These are phyloP conservation scores for Gastroboletus turbinatus DNA, from an alignment of 1,284 basidiomycete genomes.

Conservation along the genomic window DNA sequence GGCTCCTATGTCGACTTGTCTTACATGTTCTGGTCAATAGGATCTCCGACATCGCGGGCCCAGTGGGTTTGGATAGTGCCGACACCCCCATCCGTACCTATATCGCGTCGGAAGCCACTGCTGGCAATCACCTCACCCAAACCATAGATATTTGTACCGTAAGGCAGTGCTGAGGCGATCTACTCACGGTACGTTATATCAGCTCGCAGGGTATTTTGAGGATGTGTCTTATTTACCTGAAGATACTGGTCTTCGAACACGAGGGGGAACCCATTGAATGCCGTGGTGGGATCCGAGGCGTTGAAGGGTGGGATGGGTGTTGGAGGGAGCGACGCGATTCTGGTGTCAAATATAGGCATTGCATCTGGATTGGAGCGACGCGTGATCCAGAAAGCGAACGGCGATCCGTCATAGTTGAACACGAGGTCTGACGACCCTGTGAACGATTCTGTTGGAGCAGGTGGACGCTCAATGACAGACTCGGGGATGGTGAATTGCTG, in stretches of 20 bases:
- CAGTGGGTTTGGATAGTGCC: slow-evolving; percentile 73
- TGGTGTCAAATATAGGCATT: slow-evolving; percentile 62
- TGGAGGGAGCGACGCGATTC: slow-evolving; percentile 46
- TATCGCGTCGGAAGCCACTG: slow-evolving; percentile 64
- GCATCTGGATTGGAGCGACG: slow-evolving; percentile 58
- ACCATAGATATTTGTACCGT: slow-evolving; percentile 73
- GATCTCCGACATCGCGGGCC: slow-evolving; percentile 62
- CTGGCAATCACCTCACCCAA: slow-evolving; percentile 72
- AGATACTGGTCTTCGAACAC: slow-evolving; percentile 79
- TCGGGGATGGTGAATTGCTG: slow-evolving; percentile 71
- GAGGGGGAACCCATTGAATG: slow-evolving; percentile 58
- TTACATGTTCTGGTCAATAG: slow-evolving; percentile 61
- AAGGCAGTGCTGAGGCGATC: slow-evolving; percentile 62
- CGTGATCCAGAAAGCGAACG: slow-evolving; percentile 81
- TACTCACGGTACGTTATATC: slow-evolving; percentile 29
- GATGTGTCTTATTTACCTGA: slow-evolving; percentile 36
- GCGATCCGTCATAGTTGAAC: slow-evolving; percentile 66
- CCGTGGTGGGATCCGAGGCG: slow-evolving; percentile 47
- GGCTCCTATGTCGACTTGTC: slow-evolving; percentile 17
- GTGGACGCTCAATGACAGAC: slow-evolving; percentile 52
- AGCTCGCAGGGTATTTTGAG: neutral
- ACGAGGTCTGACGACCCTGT: slow-evolving; percentile 51
- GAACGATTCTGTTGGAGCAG: slow-evolving; percentile 36
- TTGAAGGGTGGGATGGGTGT: slow-evolving; percentile 53
- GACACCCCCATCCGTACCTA: slow-evolving; percentile 48